Evolutionary conservation across 2,329 filamentous ascomycete species (phyloP).

Genomic region (Verticillium tricorpus): DNA sequence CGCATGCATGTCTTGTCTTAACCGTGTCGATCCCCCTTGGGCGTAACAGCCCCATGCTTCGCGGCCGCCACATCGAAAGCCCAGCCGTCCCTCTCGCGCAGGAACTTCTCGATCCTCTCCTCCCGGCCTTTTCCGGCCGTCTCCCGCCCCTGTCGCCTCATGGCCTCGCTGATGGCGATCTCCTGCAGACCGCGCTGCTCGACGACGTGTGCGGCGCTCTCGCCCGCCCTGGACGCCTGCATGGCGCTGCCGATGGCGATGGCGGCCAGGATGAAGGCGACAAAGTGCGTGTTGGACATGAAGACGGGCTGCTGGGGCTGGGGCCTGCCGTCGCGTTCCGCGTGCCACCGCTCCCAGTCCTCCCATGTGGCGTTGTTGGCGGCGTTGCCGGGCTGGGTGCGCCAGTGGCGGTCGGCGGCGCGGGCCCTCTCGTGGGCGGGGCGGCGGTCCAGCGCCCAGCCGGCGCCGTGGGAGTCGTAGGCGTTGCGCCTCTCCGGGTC

Average conservation of each 20-base stretch:
- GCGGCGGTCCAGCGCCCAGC: slow-evolving; percentile 66
- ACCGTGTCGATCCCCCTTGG: not conserved
- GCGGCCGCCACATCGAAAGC: slow-evolving; percentile 25
- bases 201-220: slow-evolving; percentile 56
- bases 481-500: slow-evolving; percentile 71
- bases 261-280: slow-evolving; percentile 59
- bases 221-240: slow-evolving; percentile 66
- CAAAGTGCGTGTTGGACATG: slow-evolving; percentile 77
- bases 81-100: slow-evolving; percentile 63
- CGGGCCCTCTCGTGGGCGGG: slow-evolving; percentile 26
- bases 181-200: slow-evolving; percentile 64
- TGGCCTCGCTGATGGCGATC: slow-evolving; percentile 58
- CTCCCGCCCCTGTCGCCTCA: slow-evolving; percentile 48
- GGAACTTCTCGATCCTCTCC: slow-evolving; percentile 70
- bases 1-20: not conserved
- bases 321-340: slow-evolving; percentile 40
- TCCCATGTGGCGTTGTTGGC: slow-evolving; percentile 90
- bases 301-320: slow-evolving; percentile 49
- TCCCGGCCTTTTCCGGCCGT: slow-evolving; percentile 50
- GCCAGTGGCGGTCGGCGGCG: slow-evolving; percentile 45
- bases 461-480: slow-evolving; percentile 78
- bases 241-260: slow-evolving; percentile 66
- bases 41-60: not conserved
- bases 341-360: slow-evolving; percentile 85
- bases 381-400: slow-evolving; percentile 40